phyloP scores from a whole-genome alignment of 2,329 filamentous ascomycete species.

The Trichoderma sp. region DNA sequence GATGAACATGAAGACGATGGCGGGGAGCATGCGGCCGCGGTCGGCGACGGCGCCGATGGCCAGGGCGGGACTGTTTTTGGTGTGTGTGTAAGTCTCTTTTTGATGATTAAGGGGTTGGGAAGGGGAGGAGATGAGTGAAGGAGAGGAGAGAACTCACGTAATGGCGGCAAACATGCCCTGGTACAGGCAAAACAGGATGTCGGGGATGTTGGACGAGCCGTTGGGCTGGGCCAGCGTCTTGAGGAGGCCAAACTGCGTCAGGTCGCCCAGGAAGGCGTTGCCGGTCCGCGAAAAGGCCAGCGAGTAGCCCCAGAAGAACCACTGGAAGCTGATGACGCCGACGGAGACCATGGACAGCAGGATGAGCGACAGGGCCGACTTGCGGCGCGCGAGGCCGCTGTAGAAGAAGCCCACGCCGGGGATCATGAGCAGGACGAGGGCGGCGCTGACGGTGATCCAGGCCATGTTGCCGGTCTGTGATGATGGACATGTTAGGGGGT shows the following conservation, averaged over 20 bases:
- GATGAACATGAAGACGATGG: constrained; percentile 67
- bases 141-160: constrained; percentile 61
- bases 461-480: constrained; percentile 76
- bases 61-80: constrained; percentile 51
- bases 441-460: constrained; percentile 76
- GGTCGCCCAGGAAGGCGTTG: constrained; percentile 75
- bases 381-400: constrained; percentile 83
- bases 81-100: not conserved
- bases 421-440: constrained; percentile 88
- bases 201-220: constrained; percentile 71
- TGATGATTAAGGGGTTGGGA: not conserved
- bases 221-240: constrained; percentile 76
- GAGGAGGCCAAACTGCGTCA: constrained; percentile 79
- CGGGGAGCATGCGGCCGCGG: constrained; percentile 63
- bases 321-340: constrained; percentile 81
- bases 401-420: constrained; percentile 95
- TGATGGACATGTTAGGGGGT: not conserved
- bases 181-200: constrained; percentile 82
- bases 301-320: constrained; percentile 96
- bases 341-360: constrained; percentile 83
- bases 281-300: constrained; percentile 81
- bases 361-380: constrained; percentile 84
- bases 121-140: not conserved
- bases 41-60: constrained; percentile 64
- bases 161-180: constrained; percentile 89